Evolutionary conservation across 495 filamentous ascomycete species (phyloP).

Genomic region (Cercophora sp.): DNA sequence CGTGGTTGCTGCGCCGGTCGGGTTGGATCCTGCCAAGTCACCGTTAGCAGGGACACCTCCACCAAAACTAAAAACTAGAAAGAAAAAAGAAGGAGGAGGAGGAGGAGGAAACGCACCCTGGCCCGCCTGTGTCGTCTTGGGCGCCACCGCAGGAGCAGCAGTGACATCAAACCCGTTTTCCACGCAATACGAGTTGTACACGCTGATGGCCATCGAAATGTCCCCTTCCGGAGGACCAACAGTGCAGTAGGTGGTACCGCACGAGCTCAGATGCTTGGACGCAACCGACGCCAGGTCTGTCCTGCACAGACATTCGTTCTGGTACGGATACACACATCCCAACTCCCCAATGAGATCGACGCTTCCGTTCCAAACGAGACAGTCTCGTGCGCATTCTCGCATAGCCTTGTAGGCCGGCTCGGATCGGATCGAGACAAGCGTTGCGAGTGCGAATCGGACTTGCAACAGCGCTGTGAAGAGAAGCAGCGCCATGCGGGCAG

Average conservation of each 20-base stretch:
- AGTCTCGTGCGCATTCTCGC: constrained; percentile 8
- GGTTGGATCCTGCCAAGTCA: neutral
- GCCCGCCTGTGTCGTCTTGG: neutral
- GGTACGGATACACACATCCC: constrained; percentile 8
- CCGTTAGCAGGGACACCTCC: too few species aligned
- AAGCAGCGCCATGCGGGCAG: constrained; percentile 2
- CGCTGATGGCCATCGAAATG: constrained; percentile 2
- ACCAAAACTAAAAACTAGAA: neutral
- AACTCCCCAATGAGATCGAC: constrained; percentile 4
- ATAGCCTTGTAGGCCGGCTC: constrained; percentile 9
- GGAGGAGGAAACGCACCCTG: neutral
- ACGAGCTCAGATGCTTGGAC: constrained; percentile 9
- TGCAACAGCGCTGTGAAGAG: neutral
- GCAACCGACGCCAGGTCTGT: constrained; percentile 7
- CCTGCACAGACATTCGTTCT: constrained; percentile 13
- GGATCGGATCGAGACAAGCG: constrained; percentile 1
- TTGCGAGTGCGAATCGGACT: neutral
- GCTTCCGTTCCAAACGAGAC: constrained; percentile 8
- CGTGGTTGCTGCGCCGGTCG: neutral
- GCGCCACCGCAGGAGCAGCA: constrained; percentile 1
- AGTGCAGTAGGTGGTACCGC: constrained; percentile 1
- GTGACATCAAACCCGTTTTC: constrained; percentile 13
- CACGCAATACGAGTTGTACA: constrained; percentile 14
- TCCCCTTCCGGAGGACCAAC: constrained; percentile 7
- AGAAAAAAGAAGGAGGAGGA: neutral